Evolutionary conservation across 495 filamentous ascomycete species (phyloP).

Genomic region (Terfezia boudieri): DNA sequence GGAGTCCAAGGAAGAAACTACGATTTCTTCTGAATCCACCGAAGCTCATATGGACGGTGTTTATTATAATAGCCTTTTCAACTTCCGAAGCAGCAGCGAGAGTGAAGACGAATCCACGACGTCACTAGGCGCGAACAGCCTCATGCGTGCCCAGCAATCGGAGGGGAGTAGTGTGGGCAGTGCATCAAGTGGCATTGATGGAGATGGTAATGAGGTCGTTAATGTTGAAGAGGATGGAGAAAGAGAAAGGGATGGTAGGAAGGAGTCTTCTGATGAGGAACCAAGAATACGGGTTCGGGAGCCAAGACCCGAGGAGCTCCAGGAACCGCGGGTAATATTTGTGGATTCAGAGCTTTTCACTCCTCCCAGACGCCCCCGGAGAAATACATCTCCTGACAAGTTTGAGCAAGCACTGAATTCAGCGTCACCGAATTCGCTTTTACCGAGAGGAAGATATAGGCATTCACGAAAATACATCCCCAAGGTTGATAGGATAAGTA

Average conservation of each 20-base stretch:
- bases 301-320: neutral
- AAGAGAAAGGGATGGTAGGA: no score
- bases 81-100: neutral
- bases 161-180: no score
- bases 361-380: neutral
- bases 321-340: neutral
- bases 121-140: neutral
- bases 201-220: no score
- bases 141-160: neutral
- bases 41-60: neutral
- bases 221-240: no score
- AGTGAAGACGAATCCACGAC: neutral
- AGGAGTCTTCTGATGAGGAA: no score
- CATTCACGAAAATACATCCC: no score
- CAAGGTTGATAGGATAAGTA: no score
- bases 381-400: no score
- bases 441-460: no score
- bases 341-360: neutral
- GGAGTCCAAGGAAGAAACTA: neutral
- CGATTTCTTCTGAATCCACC: neutral
- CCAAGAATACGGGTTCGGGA: neutral
- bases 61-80: neutral
- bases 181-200: no score
- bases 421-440: no score
- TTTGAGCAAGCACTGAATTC: no score